Evolutionary conservation across 225 moss, liverwort and hornwort species (phyloP).

Genomic region (Rhytidiadelphus loreus): DNA sequence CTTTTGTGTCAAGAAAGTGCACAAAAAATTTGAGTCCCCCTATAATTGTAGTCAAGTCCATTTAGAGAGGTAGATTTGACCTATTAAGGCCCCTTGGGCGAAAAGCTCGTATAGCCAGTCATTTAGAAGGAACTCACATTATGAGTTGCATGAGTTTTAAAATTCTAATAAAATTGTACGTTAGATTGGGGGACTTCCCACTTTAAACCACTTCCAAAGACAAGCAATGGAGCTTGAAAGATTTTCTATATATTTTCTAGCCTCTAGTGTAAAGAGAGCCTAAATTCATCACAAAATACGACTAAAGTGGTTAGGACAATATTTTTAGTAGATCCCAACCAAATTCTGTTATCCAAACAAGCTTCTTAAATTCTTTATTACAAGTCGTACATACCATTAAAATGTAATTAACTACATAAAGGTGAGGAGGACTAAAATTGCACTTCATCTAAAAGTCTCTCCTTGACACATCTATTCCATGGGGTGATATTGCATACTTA

Average conservation of each 20-base stretch:
- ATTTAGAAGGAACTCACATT: background rate
- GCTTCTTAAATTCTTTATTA: background rate
- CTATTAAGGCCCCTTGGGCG: background rate
- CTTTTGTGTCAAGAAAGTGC: rapidly evolving
- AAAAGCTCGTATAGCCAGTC: background rate
- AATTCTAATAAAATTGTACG: background rate
- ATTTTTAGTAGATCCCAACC: no score
- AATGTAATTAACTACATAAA: background rate
- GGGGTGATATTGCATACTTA: no score
- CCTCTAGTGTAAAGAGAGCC: background rate
- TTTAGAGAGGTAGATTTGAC: background rate
- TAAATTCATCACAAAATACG: background rate
- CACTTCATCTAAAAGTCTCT: background rate
- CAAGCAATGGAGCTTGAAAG: rapidly evolving
- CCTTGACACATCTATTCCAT: background rate
- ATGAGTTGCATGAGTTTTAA: background rate
- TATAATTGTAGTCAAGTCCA: background rate
- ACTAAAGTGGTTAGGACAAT: background rate
- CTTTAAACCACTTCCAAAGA: background rate
- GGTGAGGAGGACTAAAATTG: background rate
- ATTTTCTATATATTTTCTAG: background rate
- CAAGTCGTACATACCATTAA: no score
- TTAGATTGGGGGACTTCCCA: rapidly evolving
- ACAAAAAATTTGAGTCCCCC: background rate
- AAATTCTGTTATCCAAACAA: background rate